These are phyloP conservation scores for Metroxylon sagu DNA, from an alignment of 176 grass and related monocot species.

Conservation along the genomic window DNA sequence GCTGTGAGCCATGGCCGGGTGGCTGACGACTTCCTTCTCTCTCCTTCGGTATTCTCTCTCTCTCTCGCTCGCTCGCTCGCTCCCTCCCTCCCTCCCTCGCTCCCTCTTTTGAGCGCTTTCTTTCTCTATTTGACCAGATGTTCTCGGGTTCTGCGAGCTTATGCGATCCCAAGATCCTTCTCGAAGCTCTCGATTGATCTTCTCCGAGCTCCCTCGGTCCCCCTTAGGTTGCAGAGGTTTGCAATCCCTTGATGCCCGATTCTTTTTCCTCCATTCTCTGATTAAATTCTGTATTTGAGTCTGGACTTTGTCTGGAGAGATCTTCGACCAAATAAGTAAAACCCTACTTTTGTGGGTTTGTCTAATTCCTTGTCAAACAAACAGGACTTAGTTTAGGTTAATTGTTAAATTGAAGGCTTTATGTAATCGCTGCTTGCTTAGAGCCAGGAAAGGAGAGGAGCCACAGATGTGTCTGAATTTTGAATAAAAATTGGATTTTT, in stretches of 20 bases:
- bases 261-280: background rate
- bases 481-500: too few relatives aligned
- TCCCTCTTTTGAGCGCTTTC: background rate
- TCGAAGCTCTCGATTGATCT: background rate
- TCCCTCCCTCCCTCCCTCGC: background rate
- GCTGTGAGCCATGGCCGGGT: constrained; percentile 7
- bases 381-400: background rate
- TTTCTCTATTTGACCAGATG: constrained; percentile 8
- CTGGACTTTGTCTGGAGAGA: background rate
- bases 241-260: background rate
- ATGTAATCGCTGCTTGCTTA: too few relatives aligned
- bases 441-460: too few relatives aligned
- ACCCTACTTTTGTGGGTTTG: too few relatives aligned
- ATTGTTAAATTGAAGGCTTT: background rate
- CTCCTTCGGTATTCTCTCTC: background rate
- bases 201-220: background rate
- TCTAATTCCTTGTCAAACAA: too few relatives aligned
- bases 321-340: too few relatives aligned
- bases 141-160: constrained; percentile 16
- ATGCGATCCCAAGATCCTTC: constrained; percentile 17
- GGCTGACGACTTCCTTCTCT: constrained; percentile 11
- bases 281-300: background rate
- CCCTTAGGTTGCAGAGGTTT: constrained; percentile 20
- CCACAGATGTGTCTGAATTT: too few relatives aligned
- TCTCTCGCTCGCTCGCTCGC: constrained; percentile 15